Conservation (phyloP, 2,329 filamentous ascomycete genomes). For the Xylaria polymorpha region DNA sequence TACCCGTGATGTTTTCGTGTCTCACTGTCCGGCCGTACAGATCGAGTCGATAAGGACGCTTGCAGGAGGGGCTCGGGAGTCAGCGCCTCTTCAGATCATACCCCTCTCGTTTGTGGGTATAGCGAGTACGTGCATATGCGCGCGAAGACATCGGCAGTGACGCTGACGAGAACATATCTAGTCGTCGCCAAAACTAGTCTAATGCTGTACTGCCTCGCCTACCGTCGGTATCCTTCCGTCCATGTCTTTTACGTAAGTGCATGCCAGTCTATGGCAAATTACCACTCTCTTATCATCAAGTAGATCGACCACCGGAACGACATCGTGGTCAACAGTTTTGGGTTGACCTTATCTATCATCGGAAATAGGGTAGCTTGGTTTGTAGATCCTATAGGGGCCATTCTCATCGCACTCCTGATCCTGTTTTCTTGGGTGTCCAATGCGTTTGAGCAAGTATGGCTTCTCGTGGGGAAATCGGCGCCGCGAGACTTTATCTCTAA, state of each 20-base stretch:
- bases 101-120: conserved; percentile 66
- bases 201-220: conserved; percentile 66
- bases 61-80: conserved; percentile 56
- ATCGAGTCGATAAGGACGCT: conserved; percentile 68
- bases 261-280: neutral
- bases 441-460: conserved; percentile 70
- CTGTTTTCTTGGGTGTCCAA: conserved; percentile 71
- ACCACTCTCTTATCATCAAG: conserved; percentile 26
- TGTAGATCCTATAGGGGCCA: conserved; percentile 70
- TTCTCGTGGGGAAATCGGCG: conserved; percentile 71
- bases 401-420: conserved; percentile 69
- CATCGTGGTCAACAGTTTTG: conserved; percentile 66
- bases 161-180: conserved; percentile 42
- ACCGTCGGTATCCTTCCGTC: conserved; percentile 65
- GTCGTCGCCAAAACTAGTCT: conserved; percentile 63
- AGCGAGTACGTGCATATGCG: conserved; percentile 58
- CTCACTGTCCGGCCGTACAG: conserved; percentile 45
- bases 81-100: conserved; percentile 61
- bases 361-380: conserved; percentile 67
- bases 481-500: conserved; percentile 67
- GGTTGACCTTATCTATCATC: conserved; percentile 66
- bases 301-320: conserved; percentile 68
- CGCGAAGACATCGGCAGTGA: conserved; percentile 12
- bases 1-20: conserved; percentile 32
- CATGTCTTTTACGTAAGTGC: conserved; percentile 63